These are phyloP conservation scores for Stemphylium vesicarium DNA, from an alignment of 2,329 filamentous ascomycete genomes.

Conservation along the genomic window DNA sequence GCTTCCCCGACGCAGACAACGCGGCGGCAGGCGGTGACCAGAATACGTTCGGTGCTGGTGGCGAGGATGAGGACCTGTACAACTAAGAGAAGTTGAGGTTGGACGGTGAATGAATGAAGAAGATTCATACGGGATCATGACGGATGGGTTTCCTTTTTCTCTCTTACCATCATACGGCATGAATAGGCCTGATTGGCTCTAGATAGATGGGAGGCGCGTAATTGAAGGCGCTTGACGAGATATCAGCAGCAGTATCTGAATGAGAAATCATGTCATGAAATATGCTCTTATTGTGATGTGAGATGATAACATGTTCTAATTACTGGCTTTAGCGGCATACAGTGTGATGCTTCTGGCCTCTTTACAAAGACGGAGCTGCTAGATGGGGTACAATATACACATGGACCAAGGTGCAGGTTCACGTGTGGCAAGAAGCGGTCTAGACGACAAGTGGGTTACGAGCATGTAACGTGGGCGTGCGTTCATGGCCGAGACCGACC, in stretches of 20 bases:
- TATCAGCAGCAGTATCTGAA: conserved; percentile 9
- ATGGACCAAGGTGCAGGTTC: no score
- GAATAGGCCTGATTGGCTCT: conserved; percentile 12
- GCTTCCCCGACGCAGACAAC: conserved; percentile 73
- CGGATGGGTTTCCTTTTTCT: conserved; percentile 20
- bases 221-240: conserved; percentile 18
- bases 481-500: no score
- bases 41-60: conserved; percentile 76
- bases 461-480: no score
- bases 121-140: conserved; percentile 26
- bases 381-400: no score
- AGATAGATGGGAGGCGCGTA: conserved; percentile 26
- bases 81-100: conserved; percentile 65
- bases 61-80: conserved; percentile 96
- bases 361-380: no score
- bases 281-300: not conserved
- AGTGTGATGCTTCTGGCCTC: no score
- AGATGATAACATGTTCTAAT: no score
- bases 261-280: conserved; percentile 19
- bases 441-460: no score
- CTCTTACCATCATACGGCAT: conserved; percentile 16
- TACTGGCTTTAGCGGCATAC: no score
- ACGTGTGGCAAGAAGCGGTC: no score
- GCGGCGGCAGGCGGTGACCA: conserved; percentile 54
- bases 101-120: conserved; percentile 1